Base-by-base conservation (phyloP, 2,329 filamentous ascomycete genomes). In the Paraconiothyrium brasiliense region DNA sequence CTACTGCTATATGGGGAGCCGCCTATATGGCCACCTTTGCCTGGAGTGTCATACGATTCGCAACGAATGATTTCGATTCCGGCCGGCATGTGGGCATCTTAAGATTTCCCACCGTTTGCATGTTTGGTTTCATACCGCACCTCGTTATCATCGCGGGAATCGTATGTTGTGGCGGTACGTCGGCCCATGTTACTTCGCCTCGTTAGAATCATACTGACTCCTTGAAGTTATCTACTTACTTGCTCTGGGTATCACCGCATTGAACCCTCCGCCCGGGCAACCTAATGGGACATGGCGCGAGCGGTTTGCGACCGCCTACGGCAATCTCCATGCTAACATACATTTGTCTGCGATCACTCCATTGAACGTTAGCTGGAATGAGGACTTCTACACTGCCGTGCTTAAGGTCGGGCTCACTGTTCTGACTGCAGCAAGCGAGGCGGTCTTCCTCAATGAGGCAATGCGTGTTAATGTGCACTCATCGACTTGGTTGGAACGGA, bases 321-420 rank as follows among this genome's bases (percentile, higher is more conserved):
- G 87, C 52, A 98, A 98, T 68, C 90, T 98, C 85, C 94, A 97
- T 78, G 94, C 94, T 2, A 95, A 95, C 61, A 88, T 94, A 3
- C 93, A 95, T 13, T 84, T 97, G 24, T 91, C 91, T 1, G 90
- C 80, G 9, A 79, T 79, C 8, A 81, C 82, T 0, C 78, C 91
- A 43, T 87, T 97, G 41, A 88, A 90, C 13, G 87, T 98, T 58
- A 92, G 90, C 47, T 89, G 91, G 83, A 89, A 93, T 58, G 96
- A 98, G 84, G 95, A 99, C 76, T 97, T 98, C 74, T 99, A 98
- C 76, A 97, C 93, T 0, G 92, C 93, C 0, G 83, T 98, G 4
- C 84, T 98, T 3, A 90, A 94, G 62, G 88, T 93, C 39, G 95
- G 95, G 0, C 97, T 97, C 73, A 90, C 89, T 11, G 89, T 94